A percentile compares a stretch with the other conserved stretches of the same genome.
Conservation (phyloP, 768 basidiomycete species). For the Dioszegia hungarica region DNA sequence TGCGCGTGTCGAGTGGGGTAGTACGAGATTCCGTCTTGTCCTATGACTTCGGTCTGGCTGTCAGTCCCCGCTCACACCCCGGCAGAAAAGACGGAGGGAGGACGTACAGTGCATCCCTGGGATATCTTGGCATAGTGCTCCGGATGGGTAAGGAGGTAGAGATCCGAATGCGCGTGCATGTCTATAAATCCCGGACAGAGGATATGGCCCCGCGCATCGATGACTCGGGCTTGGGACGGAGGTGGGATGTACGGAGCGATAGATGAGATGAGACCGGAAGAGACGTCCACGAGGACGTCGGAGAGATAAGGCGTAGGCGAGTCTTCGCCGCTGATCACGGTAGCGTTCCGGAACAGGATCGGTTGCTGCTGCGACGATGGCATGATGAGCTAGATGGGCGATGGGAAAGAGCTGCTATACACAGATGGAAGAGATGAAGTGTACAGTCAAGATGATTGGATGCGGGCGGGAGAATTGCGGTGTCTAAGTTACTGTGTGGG, state of each 20-base stretch:
- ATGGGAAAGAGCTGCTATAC: too few relatives aligned
- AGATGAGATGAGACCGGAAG: constrained; percentile 22
- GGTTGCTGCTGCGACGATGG: too few relatives aligned
- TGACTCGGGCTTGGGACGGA: not conserved
- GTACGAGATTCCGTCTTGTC: constrained; percentile 47
- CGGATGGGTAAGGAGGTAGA: constrained; percentile 42
- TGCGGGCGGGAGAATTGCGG: too few relatives aligned
- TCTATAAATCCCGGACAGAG: constrained; percentile 47
- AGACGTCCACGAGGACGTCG: constrained; percentile 34
- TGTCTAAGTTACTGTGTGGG: too few relatives aligned
- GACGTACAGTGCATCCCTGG: constrained; percentile 44
- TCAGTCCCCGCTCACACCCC: not conserved
- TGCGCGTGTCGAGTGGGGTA: constrained; percentile 21
- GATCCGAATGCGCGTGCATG: constrained; percentile 45
- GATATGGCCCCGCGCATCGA: constrained; percentile 25
- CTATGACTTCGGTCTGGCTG: constrained; percentile 41
- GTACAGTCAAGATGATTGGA: too few relatives aligned
- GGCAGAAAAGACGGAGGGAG: not conserved
- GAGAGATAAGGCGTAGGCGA: constrained; percentile 25
- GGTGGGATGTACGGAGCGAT: constrained; percentile 10
- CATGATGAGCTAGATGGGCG: too few relatives aligned
- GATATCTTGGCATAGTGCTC: constrained; percentile 40
- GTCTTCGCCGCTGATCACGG: constrained; percentile 33
- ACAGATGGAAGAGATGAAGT: too few relatives aligned
- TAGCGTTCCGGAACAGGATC: constrained; percentile 26